Conservation (phyloP, 2,329 filamentous ascomycete genomes). For the Mollisia scopiformis region DNA sequence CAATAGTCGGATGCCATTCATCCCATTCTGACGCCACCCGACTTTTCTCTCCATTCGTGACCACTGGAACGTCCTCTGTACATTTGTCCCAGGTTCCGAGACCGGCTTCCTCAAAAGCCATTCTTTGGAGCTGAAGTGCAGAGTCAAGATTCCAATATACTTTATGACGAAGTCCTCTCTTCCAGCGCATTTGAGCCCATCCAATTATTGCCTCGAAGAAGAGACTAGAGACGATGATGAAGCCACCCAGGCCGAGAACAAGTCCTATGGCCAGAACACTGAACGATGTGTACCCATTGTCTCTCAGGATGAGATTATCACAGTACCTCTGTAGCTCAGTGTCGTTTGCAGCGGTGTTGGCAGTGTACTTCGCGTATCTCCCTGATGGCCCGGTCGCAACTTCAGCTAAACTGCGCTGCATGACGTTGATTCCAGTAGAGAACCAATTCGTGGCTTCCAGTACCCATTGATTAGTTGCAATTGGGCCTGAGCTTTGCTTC, state of each 20-base stretch:
- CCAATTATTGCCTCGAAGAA: background rate
- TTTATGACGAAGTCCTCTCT: background rate
- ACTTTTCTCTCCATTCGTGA: background rate
- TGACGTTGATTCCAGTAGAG: background rate
- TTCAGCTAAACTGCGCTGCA: background rate
- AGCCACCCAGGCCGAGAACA: background rate
- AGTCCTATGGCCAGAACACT: background rate
- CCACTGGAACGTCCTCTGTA: background rate
- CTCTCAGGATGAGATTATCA: background rate
- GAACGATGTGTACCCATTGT: background rate
- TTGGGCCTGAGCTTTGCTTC: background rate
- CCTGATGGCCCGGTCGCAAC: background rate
- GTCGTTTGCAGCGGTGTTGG: background rate
- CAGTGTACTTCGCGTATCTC: background rate
- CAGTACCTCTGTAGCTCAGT: background rate
- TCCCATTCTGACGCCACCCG: background rate
- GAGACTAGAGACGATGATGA: background rate
- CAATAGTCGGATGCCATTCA: background rate
- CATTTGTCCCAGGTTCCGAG: background rate
- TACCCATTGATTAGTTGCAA: background rate
- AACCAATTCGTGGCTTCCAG: background rate
- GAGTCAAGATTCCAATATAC: conserved; percentile 1
- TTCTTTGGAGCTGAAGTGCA: conserved; percentile 3
- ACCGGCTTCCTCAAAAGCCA: conserved; percentile 6
- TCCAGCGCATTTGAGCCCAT: background rate